Base-by-base conservation (phyloP, 352 stramenopile genomes). In the Globisporangium spinosum region DNA sequence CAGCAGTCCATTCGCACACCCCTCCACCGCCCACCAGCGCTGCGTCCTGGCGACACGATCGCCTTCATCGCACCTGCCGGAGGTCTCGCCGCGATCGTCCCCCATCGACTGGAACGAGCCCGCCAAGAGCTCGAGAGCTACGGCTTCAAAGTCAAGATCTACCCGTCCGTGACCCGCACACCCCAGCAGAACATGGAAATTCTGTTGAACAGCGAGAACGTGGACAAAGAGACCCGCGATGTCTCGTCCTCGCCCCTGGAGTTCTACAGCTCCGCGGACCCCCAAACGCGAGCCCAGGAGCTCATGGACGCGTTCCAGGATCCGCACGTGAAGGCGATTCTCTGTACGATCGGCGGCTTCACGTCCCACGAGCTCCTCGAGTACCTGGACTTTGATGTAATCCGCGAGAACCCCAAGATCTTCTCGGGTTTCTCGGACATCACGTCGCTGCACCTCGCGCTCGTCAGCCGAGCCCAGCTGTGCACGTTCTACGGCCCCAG, bases 391-490 rank as follows among this genome's bases (percentile, higher is more conserved):
- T 89, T 89, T 68, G 71, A 76, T 8, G 47, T 47, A 7, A 80
- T 89, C 57, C 70, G 74, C 32, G 55, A 62, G 2, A 47, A 87
- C 64, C 77, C 80, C 0, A 89, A 74, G 64, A 77, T 89, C 68
- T 87, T 89, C 64, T 76, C 73, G 34, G 83, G 79, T 13, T 87
- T 77, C 70, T 91, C 76, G 10, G 79, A 91, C 63, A 79, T 87
- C 64, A 89, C 83, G 65, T 84, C 83, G 55, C 64, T 91, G 40
- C 80, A 89, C 70, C 67, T 83, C 4, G 83, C 83, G 29, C 55
- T 91, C 20, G 82, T 79, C 45, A 47, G 73, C 8, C 74, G 80
- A 45, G 68, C 76, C 1, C 20, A 72, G 5, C 65, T 91, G 10
- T 81, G 79, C 32, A 77, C 76, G 34, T 91, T 89, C 74, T 89